Evolutionary conservation across 2,329 filamentous ascomycete species (phyloP), one percentile per base, ranked within the genome.

Genomic region (Macroventuria anomochaeta): DNA sequence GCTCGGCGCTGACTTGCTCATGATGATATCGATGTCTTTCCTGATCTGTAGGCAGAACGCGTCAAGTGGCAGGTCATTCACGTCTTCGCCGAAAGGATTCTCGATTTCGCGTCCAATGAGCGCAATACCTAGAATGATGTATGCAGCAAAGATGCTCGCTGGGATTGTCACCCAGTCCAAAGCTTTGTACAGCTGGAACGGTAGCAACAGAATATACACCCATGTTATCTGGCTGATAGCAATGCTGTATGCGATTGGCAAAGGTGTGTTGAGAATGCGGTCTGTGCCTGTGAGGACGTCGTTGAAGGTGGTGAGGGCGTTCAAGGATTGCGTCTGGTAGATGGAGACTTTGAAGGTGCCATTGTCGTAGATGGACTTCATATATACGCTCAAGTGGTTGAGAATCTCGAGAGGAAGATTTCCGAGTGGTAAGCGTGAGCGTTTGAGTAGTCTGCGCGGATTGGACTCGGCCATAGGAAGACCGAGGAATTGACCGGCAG

Each of bases 211-310:
- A 51, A 95, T 86, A 73, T 95, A 96, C 34, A 92, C 83, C 85
- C 89, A 92, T 21, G 91, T 91, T 65, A 95, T 93, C 68, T 95
- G 91, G 23, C 86, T 85, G 69, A 95, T 93, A 61, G 90, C 85
- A 62, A 96, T 95, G 61, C 83, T 85, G 76, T 95, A 95, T n/a
- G 90, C 91, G 44, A 91, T 82, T 1, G 91, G 91, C 0, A 95
- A 81, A 1, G 91, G 91, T 0, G 91, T 95, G 71, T 87, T 90
- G 15, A 93, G 83, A 26, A 96, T 87, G 53, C 90, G 87, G 65
- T 95, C 90, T 17, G 86, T 87, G 42, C 87, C 86, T 5, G 84
- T 85, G 64, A 91, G 79, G 36, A 88, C 83, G 58, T 96, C 90
- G 68, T 89, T 90, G 50, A 95, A 77, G 4, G 82, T 76, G 28